Evolutionary conservation across 2,329 filamentous ascomycete genomes (phyloP), one percentile per base, ranked within the genome.

Genomic region (Pleoardoris graminearum): DNA sequence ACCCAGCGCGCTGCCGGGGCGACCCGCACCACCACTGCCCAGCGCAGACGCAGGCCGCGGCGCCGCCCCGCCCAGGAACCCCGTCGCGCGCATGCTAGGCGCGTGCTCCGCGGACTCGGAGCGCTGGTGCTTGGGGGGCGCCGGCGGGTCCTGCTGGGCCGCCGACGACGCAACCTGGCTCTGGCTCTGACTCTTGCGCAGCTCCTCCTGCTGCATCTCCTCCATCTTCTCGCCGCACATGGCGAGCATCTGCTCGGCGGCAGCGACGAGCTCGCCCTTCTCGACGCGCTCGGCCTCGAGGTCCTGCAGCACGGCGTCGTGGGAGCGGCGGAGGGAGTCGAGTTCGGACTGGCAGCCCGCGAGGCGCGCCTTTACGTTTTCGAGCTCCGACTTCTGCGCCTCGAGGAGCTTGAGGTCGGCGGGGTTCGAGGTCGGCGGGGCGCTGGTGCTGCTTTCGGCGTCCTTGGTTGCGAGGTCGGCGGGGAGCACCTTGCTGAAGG

Each of bases 161-260:
- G n/a, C n/a, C n/a, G n/a, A n/a, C n/a, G n/a, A n/a, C n/a, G n/a
- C n/a, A n/a, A n/a, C n/a, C n/a, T n/a, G n/a, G n/a, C n/a, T n/a
- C n/a, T n/a, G n/a, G n/a, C n/a, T n/a, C 44, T 84, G 78, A 59
- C 83, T 86, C 60, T 80, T 80, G 53, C 81, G 72, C 62, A 84
- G 78, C 23, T 67, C 72, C 65, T 68, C 73, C 62, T 66, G 71
- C 61, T 65, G 69, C 57, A 62, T 63, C 58, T 66, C 67, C 41
- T 71, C 69, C 65, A 69, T 73, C 41, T 75, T 75, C 53, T 77
- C 74, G 21, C 75, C 71, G 55, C 81, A 80, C 75, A 93, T 85
- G 46, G 80, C 79, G 75, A 94, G 87, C 85, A 94, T 89, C 76
- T 94, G 90, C 71, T 94, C 90, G 1, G 90, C 90, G 4, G 91